Percentiles rank a stretch among this genome's conserved stretches.
These are phyloP conservation scores for Haplographium delicatum DNA, from an alignment of 495 filamentous ascomycete species.

Conservation along the genomic window DNA sequence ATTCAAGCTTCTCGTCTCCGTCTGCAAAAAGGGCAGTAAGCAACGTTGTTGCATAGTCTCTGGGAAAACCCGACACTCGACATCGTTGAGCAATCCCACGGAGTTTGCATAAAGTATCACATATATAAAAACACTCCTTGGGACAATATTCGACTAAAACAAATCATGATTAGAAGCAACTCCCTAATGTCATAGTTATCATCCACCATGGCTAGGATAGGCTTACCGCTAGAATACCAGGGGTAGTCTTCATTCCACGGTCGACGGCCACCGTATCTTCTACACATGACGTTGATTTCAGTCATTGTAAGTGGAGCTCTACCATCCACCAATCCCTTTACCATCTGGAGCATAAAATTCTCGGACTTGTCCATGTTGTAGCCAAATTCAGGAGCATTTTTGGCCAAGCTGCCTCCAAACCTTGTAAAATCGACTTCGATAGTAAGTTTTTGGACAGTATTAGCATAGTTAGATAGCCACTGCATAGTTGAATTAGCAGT, in stretches of 20 bases:
- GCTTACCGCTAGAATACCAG: neutral
- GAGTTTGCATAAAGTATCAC: neutral
- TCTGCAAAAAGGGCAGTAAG: constrained; percentile 5
- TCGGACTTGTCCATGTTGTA: constrained; percentile 9
- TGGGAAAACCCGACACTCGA: constrained; percentile 17
- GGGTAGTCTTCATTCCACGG: neutral
- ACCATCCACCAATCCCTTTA: constrained; percentile 6
- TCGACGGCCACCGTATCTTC: constrained; percentile 11
- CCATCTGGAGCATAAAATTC: neutral
- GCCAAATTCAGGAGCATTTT: constrained; percentile 4
- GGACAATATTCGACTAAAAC: constrained; percentile 14
- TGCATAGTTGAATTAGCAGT: neutral
- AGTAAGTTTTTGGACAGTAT: constrained; percentile 18
- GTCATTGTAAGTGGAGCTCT: constrained; percentile 1
- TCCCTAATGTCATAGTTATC: neutral
- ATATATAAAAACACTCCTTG: constrained; percentile 5
- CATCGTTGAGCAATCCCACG: constrained; percentile 4
- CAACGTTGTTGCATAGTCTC: constrained; percentile 3
- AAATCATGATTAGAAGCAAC: neutral
- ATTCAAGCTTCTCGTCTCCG: neutral
- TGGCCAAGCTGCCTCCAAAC: constrained; percentile 16
- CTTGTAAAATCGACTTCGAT: constrained; percentile 24
- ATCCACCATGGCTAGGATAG: neutral
- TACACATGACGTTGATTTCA: constrained; percentile 18
- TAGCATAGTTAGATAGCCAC: constrained; percentile 15